phyloP scores from a whole-genome alignment of 306 rosid genomes.

The Cucurbita maxima region DNA sequence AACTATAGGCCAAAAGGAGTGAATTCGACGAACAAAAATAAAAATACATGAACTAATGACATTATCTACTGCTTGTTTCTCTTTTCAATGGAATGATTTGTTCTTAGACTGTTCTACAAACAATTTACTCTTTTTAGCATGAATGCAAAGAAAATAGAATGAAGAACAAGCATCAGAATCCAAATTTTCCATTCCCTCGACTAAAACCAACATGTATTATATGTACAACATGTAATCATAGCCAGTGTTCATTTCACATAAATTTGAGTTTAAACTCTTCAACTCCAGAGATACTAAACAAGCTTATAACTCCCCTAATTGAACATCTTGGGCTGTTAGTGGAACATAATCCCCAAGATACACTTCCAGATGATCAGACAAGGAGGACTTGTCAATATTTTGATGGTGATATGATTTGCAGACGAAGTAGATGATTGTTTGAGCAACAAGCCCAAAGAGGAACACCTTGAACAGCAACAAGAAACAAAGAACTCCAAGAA shows the following conservation, averaged over 20 bases:
- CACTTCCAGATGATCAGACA: slow-evolving; percentile 14
- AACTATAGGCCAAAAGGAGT: neutral
- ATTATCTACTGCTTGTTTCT: neutral
- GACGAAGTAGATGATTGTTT: slow-evolving; percentile 16
- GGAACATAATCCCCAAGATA: slow-evolving; percentile 14
- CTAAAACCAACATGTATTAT: neutral
- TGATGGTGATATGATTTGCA: slow-evolving; percentile 19
- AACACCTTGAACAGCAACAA: slow-evolving; percentile 1
- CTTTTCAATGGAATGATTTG: too few species aligned
- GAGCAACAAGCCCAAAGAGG: slow-evolving; percentile 14
- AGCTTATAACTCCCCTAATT: slow-evolving; percentile 5
- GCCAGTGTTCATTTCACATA: neutral
- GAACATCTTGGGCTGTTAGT: slow-evolving; percentile 8
- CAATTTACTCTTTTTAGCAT: neutral
- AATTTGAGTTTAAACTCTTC: neutral
- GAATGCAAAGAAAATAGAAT: neutral
- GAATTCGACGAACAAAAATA: neutral
- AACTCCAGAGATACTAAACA: neutral
- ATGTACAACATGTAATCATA: neutral
- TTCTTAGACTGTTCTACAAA: neutral
- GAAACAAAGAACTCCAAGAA: slow-evolving; percentile 6
- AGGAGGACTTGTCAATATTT: slow-evolving; percentile 9
- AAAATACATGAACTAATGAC: neutral
- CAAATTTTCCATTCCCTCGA: neutral
- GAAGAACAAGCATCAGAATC: neutral